These are phyloP conservation scores for Pigoraptor vietnamica DNA, from an alignment of 78 protist species.

Conservation along the genomic window DNA sequence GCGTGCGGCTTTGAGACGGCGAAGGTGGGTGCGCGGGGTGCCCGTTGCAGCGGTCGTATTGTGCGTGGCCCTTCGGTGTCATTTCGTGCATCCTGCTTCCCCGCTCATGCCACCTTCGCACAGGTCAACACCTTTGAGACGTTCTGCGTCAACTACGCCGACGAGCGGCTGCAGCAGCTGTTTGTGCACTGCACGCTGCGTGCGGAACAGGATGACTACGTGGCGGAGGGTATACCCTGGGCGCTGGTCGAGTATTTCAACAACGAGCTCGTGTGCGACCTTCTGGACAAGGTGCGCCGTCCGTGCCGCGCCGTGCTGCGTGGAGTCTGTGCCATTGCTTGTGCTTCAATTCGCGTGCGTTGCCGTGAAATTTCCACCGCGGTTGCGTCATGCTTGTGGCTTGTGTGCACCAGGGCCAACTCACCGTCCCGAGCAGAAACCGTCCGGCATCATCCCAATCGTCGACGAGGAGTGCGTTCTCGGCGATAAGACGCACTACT, in stretches of 20 bases:
- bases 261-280: neutral
- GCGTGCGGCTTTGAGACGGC: neutral
- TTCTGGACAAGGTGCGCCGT: neutral
- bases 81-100: neutral
- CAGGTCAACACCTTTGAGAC: conserved; percentile 81
- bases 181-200: conserved; percentile 41
- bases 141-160: conserved; percentile 85
- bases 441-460: neutral
- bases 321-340: too few species aligned
- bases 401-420: neutral
- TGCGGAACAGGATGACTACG: neutral
- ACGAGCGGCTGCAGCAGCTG: conserved; percentile 62
- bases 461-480: conserved; percentile 1
- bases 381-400: too few species aligned
- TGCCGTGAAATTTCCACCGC: too few species aligned
- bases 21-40: neutral
- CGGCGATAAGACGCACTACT: neutral
- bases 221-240: neutral
- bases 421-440: neutral
- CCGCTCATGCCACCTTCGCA: neutral
- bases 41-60: too few species aligned
- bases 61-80: too few species aligned
- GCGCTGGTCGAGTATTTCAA: neutral
- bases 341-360: too few species aligned
- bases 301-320: too few species aligned